These are phyloP conservation scores for Claviceps capensis DNA, from an alignment of 2,329 filamentous ascomycete genomes.

Conservation along the genomic window DNA sequence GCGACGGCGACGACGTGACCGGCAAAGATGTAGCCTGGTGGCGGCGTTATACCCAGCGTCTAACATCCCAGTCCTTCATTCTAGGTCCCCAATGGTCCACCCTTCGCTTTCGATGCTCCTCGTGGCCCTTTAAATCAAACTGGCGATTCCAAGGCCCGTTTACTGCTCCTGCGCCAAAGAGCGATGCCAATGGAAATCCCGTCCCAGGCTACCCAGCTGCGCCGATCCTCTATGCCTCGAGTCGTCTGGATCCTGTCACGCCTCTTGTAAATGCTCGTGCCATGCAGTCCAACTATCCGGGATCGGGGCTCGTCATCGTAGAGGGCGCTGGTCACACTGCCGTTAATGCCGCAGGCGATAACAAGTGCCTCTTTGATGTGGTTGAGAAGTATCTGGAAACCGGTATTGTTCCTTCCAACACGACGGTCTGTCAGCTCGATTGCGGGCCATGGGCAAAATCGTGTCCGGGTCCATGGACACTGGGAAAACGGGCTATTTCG, in stretches of 20 bases:
- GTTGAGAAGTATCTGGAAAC: conserved; percentile 17
- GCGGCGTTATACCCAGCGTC: conserved; percentile 8
- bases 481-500: background rate
- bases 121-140: conserved; percentile 18
- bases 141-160: conserved; percentile 20
- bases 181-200: conserved; percentile 2
- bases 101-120: conserved; percentile 18
- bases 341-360: conserved; percentile 6
- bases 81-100: conserved; percentile 15
- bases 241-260: conserved; percentile 29
- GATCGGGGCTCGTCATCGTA: conserved; percentile 16
- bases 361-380: conserved; percentile 9
- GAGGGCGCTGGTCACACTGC: conserved; percentile 17
- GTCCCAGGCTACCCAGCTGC: conserved; percentile 8
- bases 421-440: conserved; percentile 4
- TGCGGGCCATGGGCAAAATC: conserved; percentile 10
- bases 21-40: conserved; percentile 10
- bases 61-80: conserved; percentile 12
- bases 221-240: conserved; percentile 22
- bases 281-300: conserved; percentile 15
- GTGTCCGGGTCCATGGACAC: background rate
- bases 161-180: conserved; percentile 5
- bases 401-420: conserved; percentile 14
- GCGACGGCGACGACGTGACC: conserved; percentile 11
- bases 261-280: conserved; percentile 21